Evolutionary conservation across 805 yeast species (phyloP).

Genomic region (Wickerhamomyces mucosus): DNA sequence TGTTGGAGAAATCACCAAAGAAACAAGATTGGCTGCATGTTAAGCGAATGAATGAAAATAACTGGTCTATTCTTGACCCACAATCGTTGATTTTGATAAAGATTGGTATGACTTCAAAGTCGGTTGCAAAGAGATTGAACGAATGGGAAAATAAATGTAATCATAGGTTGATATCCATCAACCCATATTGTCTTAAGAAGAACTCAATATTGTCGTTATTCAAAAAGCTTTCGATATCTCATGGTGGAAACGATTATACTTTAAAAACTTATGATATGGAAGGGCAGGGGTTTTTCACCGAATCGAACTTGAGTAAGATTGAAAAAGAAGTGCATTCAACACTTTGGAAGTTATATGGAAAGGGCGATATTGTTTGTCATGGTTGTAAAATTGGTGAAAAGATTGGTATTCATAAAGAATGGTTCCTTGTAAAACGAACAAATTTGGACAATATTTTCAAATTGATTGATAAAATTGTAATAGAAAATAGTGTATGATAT

Average conservation of each 20-base stretch:
- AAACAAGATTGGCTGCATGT: constrained; percentile 15
- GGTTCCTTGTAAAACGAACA: constrained; percentile 17
- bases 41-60: constrained; percentile 1
- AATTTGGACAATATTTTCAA: constrained; percentile 7
- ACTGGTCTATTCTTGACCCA: constrained; percentile 13
- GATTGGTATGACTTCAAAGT: constrained; percentile 17
- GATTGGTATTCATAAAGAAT: constrained; percentile 17
- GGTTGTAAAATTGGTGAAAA: constrained; percentile 11
- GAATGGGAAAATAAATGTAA: constrained; percentile 20
- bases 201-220: constrained; percentile 3
- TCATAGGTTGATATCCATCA: constrained; percentile 9
- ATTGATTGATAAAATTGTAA: constrained; percentile 8
- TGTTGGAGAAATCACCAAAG: constrained; percentile 8
- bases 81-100: constrained; percentile 14
- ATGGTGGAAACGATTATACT: neutral
- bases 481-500: neutral
- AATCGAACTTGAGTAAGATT: constrained; percentile 4
- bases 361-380: constrained; percentile 17
- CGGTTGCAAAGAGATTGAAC: constrained; percentile 9
- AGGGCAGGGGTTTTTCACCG: constrained; percentile 11
- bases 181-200: constrained; percentile 7
- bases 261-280: constrained; percentile 3
- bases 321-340: constrained; percentile 14
- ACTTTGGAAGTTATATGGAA: constrained; percentile 10
- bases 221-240: constrained; percentile 3